Base-by-base conservation (phyloP, 192 early-diverging fungal genomes). In the Entomortierella beljakovae region DNA sequence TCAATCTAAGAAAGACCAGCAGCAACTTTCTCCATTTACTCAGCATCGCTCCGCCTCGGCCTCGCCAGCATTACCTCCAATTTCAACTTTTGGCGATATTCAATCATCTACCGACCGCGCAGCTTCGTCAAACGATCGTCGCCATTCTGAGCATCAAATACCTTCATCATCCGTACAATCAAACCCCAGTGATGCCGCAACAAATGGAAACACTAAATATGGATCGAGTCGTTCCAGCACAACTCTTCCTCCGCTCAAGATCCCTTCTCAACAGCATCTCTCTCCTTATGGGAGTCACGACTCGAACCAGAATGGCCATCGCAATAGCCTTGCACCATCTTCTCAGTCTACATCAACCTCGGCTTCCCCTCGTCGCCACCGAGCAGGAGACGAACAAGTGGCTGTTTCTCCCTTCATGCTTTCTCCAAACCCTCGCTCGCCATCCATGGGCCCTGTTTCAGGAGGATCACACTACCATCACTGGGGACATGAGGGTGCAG, bases 401-500 rank as follows among this genome's bases (percentile, higher is more conserved):
- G 67, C 75, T 23, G 60, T 79, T 13, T 79, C 75, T 50, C 75
- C 75, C 10, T 70, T 79, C 50, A 65, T 70, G 75, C 56, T 70
- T 35, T 70, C 75, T 1, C 75, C 75, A 20, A 51, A 58, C 56
- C 51, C 67, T 3, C 66, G 75, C 15, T 79, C 75, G 13, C 75
- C 65, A 10, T 79, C 75, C 0, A 64, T 61, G 37, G 61, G 54
- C 29, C 55, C 74, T 2, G 16, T 26, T 0, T 58, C 70, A 23
- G 61, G 34, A 1, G 38, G 43, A 11, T 64, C 54, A 31, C 54
- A 58, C n/a, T 69, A 59, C 33, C 74, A 65, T 22, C 74, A 77
- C 29, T 77, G 74, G 74, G 66, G 60, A 31, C 66, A 64, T 28
- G 74, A 69, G n/a, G 61, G 51, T 1, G 3, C 64, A 33, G 62